phyloP scores from a whole-genome alignment of 2,329 filamentous ascomycete species.

The Penicillium sp. region DNA sequence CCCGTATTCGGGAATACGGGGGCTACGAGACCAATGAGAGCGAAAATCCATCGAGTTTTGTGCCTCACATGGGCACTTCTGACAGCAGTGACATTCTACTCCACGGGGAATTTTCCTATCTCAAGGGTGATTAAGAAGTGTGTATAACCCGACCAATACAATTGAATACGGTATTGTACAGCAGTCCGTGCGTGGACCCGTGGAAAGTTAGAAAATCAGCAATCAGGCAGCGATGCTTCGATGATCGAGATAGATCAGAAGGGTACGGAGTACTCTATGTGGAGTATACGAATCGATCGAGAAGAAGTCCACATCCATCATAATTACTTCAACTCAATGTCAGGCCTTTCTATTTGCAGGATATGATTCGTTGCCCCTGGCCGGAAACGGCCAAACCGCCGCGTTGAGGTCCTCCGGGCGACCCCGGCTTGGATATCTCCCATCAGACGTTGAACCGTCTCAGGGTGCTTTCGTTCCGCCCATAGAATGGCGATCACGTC shows the following conservation, averaged over 20 bases:
- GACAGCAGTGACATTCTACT: background rate
- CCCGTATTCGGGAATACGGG: constrained; percentile 1
- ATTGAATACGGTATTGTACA: background rate
- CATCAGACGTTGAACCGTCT: too few species aligned
- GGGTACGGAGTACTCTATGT: background rate
- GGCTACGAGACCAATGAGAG: background rate
- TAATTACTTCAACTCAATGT: constrained; percentile 1
- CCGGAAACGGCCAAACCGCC: constrained; percentile 2
- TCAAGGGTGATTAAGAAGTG: background rate
- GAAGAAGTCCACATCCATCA: background rate
- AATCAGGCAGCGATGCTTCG: constrained; percentile 1
- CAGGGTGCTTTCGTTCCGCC: too few species aligned
- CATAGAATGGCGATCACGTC: too few species aligned
- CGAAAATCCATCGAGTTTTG: background rate
- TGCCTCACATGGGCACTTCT: constrained; percentile 1
- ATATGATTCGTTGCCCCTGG: background rate
- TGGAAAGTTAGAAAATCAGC: background rate
- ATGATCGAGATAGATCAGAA: background rate
- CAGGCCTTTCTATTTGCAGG: background rate
- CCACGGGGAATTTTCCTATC: background rate
- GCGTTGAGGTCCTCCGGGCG: background rate
- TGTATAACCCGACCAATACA: background rate
- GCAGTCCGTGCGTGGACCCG: background rate
- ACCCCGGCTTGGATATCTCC: too few species aligned
- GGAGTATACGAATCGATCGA: background rate